phyloP scores from a whole-genome alignment of 2,329 filamentous ascomycete species.

The Fusarium sarcochroum region DNA sequence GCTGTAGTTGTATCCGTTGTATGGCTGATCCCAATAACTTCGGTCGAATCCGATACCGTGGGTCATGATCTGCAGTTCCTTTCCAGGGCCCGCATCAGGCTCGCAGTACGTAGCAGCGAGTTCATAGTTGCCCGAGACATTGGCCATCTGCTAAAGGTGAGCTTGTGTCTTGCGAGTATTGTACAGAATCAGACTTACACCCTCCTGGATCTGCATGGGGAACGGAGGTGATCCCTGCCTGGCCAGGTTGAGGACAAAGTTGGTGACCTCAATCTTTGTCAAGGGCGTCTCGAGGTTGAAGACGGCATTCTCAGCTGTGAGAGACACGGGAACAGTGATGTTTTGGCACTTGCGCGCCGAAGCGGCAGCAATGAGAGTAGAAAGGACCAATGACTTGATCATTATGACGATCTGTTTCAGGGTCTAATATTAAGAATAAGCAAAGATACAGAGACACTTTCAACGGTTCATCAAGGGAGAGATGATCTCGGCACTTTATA shows the following conservation, averaged over 20 bases:
- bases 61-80: slow-evolving; percentile 57
- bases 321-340: slow-evolving; percentile 68
- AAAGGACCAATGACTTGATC: slow-evolving; percentile 40
- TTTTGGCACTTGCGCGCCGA: slow-evolving; percentile 60
- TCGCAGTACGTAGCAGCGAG: slow-evolving; percentile 74
- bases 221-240: slow-evolving; percentile 64
- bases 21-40: slow-evolving; percentile 73
- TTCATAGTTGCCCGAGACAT: slow-evolving; percentile 66
- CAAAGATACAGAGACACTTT: slow-evolving; percentile 1
- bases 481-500: slow-evolving; percentile 34
- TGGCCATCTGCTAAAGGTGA: slow-evolving; percentile 58
- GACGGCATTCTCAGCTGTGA: slow-evolving; percentile 66
- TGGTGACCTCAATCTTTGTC: slow-evolving; percentile 69
- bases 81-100: slow-evolving; percentile 61
- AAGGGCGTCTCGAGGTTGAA: slow-evolving; percentile 65
- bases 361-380: slow-evolving; percentile 47
- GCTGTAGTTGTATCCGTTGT: slow-evolving; percentile 72
- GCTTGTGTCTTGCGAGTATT: not conserved
- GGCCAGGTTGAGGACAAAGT: slow-evolving; percentile 66
- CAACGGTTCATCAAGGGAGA: slow-evolving; percentile 14
- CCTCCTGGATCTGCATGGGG: slow-evolving; percentile 59
- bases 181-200: slow-evolving; percentile 50
- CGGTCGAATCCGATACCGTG: slow-evolving; percentile 59
- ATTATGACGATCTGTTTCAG: slow-evolving; percentile 30
- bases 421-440: slow-evolving; percentile 9